These are phyloP conservation scores for Lodderomyces beijingensis DNA, from an alignment of 1,139 yeast genomes.

Conservation along the genomic window DNA sequence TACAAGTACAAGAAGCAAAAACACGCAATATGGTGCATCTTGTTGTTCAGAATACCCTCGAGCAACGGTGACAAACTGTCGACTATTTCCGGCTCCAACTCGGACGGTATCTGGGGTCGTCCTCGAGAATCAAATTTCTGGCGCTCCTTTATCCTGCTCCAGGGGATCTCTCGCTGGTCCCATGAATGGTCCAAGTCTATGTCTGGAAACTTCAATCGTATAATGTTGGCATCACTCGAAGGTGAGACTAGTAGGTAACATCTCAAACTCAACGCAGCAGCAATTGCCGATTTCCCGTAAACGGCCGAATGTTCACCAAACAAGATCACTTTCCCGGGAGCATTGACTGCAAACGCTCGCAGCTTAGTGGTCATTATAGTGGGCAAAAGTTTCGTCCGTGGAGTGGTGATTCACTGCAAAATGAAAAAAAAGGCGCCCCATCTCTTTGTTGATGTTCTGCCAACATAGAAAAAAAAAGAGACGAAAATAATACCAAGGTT, in stretches of 20 bases:
- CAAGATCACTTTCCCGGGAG: constrained; percentile 95
- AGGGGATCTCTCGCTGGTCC: constrained; percentile 59
- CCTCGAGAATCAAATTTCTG: constrained; percentile 14
- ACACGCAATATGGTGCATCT: constrained; percentile 77
- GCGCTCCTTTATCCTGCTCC: constrained; percentile 37
- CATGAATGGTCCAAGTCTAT: constrained; percentile 63
- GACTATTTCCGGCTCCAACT: constrained; percentile 58
- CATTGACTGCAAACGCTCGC: constrained; percentile 66
- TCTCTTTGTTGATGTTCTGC: too few relatives aligned
- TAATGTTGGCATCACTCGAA: constrained; percentile 27
- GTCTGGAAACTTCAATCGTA: constrained; percentile 79
- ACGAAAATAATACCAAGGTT: too few relatives aligned
- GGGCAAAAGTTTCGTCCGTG: too few relatives aligned
- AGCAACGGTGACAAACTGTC: constrained; percentile 44
- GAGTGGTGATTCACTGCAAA: too few relatives aligned
- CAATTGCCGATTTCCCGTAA: constrained; percentile 86
- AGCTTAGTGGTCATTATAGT: too few relatives aligned
- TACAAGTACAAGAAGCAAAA: constrained; percentile 80
- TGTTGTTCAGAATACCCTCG: constrained; percentile 40
- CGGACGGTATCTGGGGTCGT: constrained; percentile 47
- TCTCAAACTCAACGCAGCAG: constrained; percentile 80
- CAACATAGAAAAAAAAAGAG: too few relatives aligned
- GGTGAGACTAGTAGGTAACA: constrained; percentile 69
- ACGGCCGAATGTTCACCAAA: constrained; percentile 99
- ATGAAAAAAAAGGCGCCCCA: too few relatives aligned